Percentiles rank a stretch among this genome's conserved stretches.
Conservation (phyloP, 495 filamentous ascomycete species). For the Lentithecium fluviatile region DNA sequence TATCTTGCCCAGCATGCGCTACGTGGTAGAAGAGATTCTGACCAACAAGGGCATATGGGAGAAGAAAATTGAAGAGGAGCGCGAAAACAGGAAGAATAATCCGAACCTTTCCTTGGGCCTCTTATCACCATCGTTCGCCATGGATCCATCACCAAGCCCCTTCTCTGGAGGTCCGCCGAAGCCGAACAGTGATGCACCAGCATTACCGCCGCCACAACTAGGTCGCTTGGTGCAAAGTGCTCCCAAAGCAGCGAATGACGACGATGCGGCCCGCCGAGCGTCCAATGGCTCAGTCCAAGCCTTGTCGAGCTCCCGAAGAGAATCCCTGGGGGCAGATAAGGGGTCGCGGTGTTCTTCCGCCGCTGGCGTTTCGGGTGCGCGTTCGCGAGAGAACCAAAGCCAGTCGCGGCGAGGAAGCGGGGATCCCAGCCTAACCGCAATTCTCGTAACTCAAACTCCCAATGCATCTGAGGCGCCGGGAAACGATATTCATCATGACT, state of each 20-base stretch:
- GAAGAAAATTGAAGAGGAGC: slow-evolving; percentile 58
- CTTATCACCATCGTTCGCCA: slow-evolving; percentile 6
- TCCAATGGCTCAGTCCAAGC: slow-evolving; percentile 20
- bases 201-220: not conserved
- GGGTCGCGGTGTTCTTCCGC: slow-evolving; percentile 27
- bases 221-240: not conserved
- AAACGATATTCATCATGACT: slow-evolving; percentile 2
- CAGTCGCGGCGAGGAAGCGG: slow-evolving; percentile 34
- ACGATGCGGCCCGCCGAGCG: slow-evolving; percentile 10
- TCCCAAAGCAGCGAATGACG: not conserved
- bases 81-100: slow-evolving; percentile 21
- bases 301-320: slow-evolving; percentile 20
- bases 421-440: slow-evolving; percentile 34
- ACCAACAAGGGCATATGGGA: slow-evolving; percentile 74
- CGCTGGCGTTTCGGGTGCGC: slow-evolving; percentile 13
- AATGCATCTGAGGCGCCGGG: slow-evolving; percentile 10
- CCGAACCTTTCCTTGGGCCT: slow-evolving; percentile 13
- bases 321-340: slow-evolving; percentile 25
- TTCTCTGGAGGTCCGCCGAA: slow-evolving; percentile 23
- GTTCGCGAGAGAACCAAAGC: slow-evolving; percentile 25
- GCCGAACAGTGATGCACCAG: not conserved
- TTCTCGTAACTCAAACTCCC: slow-evolving; percentile 30
- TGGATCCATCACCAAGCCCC: slow-evolving; percentile 29
- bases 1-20: slow-evolving; percentile 77
- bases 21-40: slow-evolving; percentile 76